Percentiles rank a stretch among this genome's conserved stretches.
These are phyloP conservation scores for Aspergillus jensenii DNA, from an alignment of 2,329 filamentous ascomycete species.

Conservation along the genomic window DNA sequence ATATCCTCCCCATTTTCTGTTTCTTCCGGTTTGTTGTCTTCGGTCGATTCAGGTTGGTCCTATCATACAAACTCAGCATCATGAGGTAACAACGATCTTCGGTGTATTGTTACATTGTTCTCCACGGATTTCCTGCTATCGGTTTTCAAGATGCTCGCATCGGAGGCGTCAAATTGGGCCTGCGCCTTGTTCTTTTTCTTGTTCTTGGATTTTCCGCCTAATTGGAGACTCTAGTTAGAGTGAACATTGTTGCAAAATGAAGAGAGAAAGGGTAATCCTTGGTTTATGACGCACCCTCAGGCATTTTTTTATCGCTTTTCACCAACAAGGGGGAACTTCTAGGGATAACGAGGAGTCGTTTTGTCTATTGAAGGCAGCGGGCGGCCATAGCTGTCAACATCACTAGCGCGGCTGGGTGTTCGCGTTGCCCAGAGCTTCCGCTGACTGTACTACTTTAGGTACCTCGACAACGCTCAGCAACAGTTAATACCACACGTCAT, in stretches of 20 bases:
- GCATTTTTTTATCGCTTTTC: constrained; percentile 19
- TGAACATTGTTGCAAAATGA: background rate
- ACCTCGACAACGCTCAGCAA: background rate
- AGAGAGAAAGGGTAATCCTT: background rate
- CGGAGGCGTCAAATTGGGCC: constrained; percentile 39
- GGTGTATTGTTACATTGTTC: constrained; percentile 10
- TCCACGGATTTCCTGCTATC: constrained; percentile 24
- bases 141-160: constrained; percentile 8
- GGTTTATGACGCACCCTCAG: constrained; percentile 18
- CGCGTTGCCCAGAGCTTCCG: background rate
- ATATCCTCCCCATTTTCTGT: constrained; percentile 44
- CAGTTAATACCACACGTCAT: background rate
- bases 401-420: constrained; percentile 29
- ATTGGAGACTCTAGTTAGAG: constrained; percentile 19
- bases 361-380: constrained; percentile 9
- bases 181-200: constrained; percentile 58
- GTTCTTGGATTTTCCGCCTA: constrained; percentile 55
- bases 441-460: background rate
- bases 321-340: background rate
- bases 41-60: constrained; percentile 12
- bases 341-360: background rate
- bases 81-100: background rate
- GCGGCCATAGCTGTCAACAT: constrained; percentile 35
- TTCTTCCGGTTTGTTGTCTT: constrained; percentile 24
- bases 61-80: constrained; percentile 23